Evolutionary conservation across 495 filamentous ascomycete genomes (phyloP), one percentile per base, ranked within the genome.

Genomic region (Polyplosphaeria fusca): DNA sequence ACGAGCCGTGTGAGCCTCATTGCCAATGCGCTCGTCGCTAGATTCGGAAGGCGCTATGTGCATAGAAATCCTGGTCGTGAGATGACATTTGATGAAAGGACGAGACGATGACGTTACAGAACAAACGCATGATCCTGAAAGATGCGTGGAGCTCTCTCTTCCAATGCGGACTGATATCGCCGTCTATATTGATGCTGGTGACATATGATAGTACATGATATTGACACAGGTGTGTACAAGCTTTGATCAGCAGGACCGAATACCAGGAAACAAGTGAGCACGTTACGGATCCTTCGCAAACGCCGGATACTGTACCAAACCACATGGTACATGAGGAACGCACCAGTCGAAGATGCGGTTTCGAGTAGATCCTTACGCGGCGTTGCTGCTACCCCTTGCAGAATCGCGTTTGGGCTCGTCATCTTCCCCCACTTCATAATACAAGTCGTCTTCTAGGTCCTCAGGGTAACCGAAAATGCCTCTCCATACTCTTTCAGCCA

Each of bases 401-500:
- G 18, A 27, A 27, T 18, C 16, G 1, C 23, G 23, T 23, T 9
- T 30, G 41, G 5, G n/a, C 9, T 12, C 39, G 9, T 55, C 24
- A 22, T 56, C 40, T 14, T 53, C 52, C 4, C 49, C 62, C 19
- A 74, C 76, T 26, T 76, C 73, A 27, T 77, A 78, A 25, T 76
- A 75, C 44, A 58, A 63, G 23, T 66, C 54, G n/a, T 67, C 58
- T 0, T 63, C 65, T 43, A 75, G 75, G 37, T 74, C 66, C 35
- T 70, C 68, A 4, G 67, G 60, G 51, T 82, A 78, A 0, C 86
- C 87, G 44, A 81, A 72, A 0, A 85, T 67, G 28, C 82, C 80
- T 50, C 79, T 76, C 87, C 86, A 95, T 19, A 95, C 79, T 30
- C 91, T 79, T 60, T 86, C 81, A 90, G 89, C 95, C 64, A 97